phyloP scores from a whole-genome alignment of 352 stramenopile species.

The Phytophthora sp. region DNA sequence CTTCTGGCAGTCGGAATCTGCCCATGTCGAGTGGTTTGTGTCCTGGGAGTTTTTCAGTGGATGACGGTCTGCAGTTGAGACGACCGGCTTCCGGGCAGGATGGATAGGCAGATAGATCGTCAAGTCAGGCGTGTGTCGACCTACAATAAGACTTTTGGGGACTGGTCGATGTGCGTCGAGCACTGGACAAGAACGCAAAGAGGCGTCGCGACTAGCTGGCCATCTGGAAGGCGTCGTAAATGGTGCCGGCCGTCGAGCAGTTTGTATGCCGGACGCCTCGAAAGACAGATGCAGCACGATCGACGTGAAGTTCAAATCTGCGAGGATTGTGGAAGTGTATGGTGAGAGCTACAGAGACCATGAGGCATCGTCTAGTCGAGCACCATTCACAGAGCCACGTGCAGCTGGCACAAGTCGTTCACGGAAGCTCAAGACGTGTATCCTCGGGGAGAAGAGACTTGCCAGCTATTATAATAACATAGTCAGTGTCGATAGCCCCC shows the following conservation, averaged over 20 bases:
- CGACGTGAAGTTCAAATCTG: slow-evolving; percentile 31
- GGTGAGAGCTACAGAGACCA: slow-evolving; percentile 35
- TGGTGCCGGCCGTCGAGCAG: too few relatives aligned
- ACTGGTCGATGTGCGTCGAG: too few relatives aligned
- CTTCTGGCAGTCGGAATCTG: slow-evolving; percentile 39
- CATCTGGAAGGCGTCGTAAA: slow-evolving; percentile 20
- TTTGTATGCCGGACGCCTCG: slow-evolving; percentile 18
- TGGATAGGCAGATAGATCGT: slow-evolving; percentile 1
- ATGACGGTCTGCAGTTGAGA: too few relatives aligned
- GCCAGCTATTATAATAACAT: too few relatives aligned
- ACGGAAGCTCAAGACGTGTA: too few relatives aligned
- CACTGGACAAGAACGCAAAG: slow-evolving; percentile 12
- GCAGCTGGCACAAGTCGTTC: slow-evolving; percentile 21
- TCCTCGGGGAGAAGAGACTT: slow-evolving; percentile 22
- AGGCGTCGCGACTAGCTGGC: slow-evolving; percentile 3
- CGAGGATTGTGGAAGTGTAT: slow-evolving; percentile 22
- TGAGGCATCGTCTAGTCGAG: slow-evolving; percentile 31
- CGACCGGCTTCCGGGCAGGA: background rate
- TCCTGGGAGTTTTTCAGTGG: slow-evolving; percentile 13
- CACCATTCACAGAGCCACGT: slow-evolving; percentile 17
- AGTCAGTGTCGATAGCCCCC: too few relatives aligned
- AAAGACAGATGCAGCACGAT: too few relatives aligned
- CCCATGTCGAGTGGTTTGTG: slow-evolving; percentile 23
- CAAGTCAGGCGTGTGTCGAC: background rate
- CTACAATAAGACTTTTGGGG: slow-evolving; percentile 23